Percentiles rank a stretch among this genome's conserved stretches.
These are phyloP conservation scores for Cucurbita moschata DNA, from an alignment of 306 rosid species.

Conservation along the genomic window DNA sequence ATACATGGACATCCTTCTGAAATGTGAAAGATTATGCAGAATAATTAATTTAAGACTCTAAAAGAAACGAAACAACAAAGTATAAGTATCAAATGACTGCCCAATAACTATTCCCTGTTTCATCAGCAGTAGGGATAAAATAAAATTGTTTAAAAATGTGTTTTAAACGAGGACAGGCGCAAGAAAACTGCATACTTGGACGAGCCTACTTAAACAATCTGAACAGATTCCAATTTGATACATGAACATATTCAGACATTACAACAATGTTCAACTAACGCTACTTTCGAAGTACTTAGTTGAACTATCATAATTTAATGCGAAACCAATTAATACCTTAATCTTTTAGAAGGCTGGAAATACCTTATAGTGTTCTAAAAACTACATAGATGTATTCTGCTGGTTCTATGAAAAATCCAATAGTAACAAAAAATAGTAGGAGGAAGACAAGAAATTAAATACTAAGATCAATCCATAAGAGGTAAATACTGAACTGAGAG, in stretches of 20 bases:
- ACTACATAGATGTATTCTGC: neutral
- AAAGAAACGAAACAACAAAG: neutral
- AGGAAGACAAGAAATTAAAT: neutral
- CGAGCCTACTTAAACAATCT: neutral
- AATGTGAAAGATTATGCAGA: neutral
- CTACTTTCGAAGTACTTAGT: neutral
- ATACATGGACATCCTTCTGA: neutral
- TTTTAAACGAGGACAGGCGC: no score
- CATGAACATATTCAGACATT: neutral
- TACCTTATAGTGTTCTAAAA: neutral
- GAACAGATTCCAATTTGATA: neutral
- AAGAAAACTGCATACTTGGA: neutral
- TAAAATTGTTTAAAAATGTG: neutral
- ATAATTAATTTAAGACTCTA: neutral
- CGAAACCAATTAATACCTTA: neutral
- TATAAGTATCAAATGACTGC: neutral
- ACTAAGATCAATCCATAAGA: neutral
- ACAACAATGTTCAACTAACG: neutral
- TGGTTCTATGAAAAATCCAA: neutral
- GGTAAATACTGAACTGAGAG: slow-evolving; percentile 4
- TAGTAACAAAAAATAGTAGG: neutral
- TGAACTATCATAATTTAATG: neutral
- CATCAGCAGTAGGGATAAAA: neutral
- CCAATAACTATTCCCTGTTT: neutral
- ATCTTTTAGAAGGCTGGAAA: neutral